Base-by-base conservation (phyloP, 1,139 yeast species). In the Geotrichum histeridarum region DNA sequence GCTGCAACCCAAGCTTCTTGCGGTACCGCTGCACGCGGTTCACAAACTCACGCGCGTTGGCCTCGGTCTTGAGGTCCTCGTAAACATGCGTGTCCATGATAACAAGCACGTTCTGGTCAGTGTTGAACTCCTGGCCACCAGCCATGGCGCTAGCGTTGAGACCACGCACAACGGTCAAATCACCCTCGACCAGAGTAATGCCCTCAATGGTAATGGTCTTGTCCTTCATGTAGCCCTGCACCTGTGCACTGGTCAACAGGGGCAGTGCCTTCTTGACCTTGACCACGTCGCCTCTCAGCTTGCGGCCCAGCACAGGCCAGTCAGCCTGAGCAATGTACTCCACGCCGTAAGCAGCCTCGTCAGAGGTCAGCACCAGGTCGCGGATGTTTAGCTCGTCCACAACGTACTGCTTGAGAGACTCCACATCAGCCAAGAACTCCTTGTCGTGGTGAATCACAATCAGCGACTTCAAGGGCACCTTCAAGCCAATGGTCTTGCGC, bases 261-360 rank as follows among this genome's bases (percentile, higher is more conserved):
- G 98, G 97, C 64, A 94, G 79, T 30, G 95, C 98, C 67, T 85
- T 95, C 79, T 93, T 93, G 58, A 94, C 99, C 71, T 82, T 86
- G 76, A 86, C 89, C 61, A 88, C 95, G 67, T 91, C 98, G 70
- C 84, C 84, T 81, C 91, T 91, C 72, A 94, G 81, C 73, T 93
- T 93, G 80, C 93, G 93, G 75, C 99, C 99, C 63, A 94, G 80
- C 15, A 90, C 89, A 53, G 98, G 95, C 99, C 99, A 94, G 75
- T 94, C 99, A 48, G 99, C 99, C 70, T 87, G 95, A 49, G 93
- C 97, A 59, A 81, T 82, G 77, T 91, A 93, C 68, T 85, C 87
- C 59, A 94, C 98, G 64, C 93, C 94, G 67, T 90, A 91, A 67
- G 85, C 83, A 64, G 79, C 84, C 76, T 94, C 99, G 67, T 94